These are phyloP conservation scores for Thelonectria olida DNA, from an alignment of 2,329 filamentous ascomycete species.

Conservation along the genomic window DNA sequence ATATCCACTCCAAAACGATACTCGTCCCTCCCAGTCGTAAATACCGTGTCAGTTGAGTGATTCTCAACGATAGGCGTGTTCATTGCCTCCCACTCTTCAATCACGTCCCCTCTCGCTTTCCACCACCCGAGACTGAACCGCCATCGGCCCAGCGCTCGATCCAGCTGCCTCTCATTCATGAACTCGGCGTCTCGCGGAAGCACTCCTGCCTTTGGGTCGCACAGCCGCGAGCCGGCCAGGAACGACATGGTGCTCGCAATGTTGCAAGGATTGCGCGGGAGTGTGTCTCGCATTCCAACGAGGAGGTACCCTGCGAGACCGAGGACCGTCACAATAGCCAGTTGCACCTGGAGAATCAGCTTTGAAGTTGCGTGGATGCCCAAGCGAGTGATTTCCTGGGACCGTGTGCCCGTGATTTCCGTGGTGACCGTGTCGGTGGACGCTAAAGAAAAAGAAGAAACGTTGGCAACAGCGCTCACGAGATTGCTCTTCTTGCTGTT, in stretches of 20 bases:
- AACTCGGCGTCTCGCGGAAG: background rate
- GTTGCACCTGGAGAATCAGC: background rate
- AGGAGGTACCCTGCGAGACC: background rate
- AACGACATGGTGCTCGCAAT: slow-evolving; percentile 7
- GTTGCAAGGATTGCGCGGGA: slow-evolving; percentile 15
- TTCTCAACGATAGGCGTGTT: background rate
- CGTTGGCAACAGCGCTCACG: background rate
- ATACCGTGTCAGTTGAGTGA: too few species aligned
- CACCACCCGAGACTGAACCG: background rate
- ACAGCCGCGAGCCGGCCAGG: slow-evolving; percentile 11
- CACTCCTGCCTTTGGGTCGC: background rate
- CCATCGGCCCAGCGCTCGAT: background rate
- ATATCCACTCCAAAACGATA: slow-evolving; percentile 1
- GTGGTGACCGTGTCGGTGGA: background rate
- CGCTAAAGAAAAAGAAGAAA: background rate
- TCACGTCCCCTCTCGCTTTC: background rate
- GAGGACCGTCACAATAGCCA: slow-evolving; percentile 1
- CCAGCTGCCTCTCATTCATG: background rate
- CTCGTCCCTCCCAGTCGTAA: background rate
- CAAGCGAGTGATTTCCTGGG: background rate
- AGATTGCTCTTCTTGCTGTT: background rate
- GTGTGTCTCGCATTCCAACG: background rate
- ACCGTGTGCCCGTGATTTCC: background rate
- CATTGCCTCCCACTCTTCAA: background rate
- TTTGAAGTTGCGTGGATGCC: slow-evolving; percentile 1